Evolutionary conservation across 108 stramenopile species (phyloP), one percentile per base, ranked within the genome.

Genomic region (Discostella stelligeroides): DNA sequence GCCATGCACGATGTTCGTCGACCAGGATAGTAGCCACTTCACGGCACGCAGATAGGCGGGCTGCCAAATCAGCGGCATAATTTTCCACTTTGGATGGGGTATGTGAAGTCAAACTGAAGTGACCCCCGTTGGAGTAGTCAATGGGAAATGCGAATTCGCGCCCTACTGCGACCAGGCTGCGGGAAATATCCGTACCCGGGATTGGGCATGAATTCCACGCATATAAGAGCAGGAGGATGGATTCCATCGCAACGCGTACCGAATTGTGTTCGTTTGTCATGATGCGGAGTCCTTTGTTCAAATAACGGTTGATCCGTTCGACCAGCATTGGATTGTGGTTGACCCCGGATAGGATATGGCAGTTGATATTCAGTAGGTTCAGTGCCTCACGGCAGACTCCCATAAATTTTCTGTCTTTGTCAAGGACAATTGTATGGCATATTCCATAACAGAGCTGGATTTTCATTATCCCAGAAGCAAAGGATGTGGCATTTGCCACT

Each of bases 321-420:
- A 60, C 60, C 13, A 60, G 60, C 39, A 40, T 60, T 60, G 60
- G 21, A 37, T 60, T 60, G 37, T 60, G 60, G 8, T 60, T 60
- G 14, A 2, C 30, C 10, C 60, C 60, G 18, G 60, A 60, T 0
- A 60, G 4, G 13, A 60, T 8, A 40, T 60, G 60, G n/a, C 34
- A 41, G 8, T 40, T 60, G 7, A 60, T 60, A 2, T 60, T 1
- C 12, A 60, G 15, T 8, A 42, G 39, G 4, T 60, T n/a, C 6
- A 41, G 9, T 0, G 60, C 39, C 8, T 60, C 39, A 4, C 39
- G 34, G 60, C 34, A 60, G 21, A 41, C 17, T 5, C n/a, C n/a
- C n/a, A n/a, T n/a, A n/a, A n/a, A n/a, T n/a, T n/a, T n/a, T n/a
- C n/a, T n/a, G n/a, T n/a, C n/a, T n/a, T n/a, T n/a, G n/a, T n/a